Evolutionary conservation across 768 basidiomycete genomes (phyloP).

Genomic region (Neoboletus brunneissimus): DNA sequence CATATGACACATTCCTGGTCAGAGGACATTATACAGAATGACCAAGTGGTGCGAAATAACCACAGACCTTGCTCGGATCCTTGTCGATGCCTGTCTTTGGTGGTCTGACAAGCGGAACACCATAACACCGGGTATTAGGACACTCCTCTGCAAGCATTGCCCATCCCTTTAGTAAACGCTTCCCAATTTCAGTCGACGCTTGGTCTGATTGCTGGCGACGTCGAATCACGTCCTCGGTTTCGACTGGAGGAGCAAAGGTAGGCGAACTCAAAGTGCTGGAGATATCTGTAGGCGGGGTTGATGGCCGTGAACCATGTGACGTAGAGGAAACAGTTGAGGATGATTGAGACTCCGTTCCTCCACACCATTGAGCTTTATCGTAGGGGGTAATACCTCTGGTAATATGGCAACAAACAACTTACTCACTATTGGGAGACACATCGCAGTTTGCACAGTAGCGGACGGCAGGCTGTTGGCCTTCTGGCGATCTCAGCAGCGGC

Average conservation of each 20-base stretch:
- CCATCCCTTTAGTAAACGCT: slow-evolving; percentile 76
- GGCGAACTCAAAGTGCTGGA: slow-evolving; percentile 62
- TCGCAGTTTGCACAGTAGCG: slow-evolving; percentile 69
- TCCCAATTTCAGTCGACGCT: slow-evolving; percentile 79
- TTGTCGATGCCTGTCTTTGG: slow-evolving; percentile 60
- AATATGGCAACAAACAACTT: not conserved
- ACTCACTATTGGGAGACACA: slow-evolving; percentile 35
- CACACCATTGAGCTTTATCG: slow-evolving; percentile 15
- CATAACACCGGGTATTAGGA: slow-evolving; percentile 63
- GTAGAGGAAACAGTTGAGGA: slow-evolving; percentile 46
- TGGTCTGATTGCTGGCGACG: slow-evolving; percentile 79
- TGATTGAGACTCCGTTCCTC: slow-evolving; percentile 29
- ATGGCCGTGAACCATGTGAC: slow-evolving; percentile 56
- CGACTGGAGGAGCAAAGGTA: slow-evolving; percentile 58
- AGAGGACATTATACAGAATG: slow-evolving; percentile 2
- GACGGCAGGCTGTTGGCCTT: slow-evolving; percentile 39
- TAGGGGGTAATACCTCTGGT: slow-evolving; percentile 1
- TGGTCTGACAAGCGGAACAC: slow-evolving; percentile 80
- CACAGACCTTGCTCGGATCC: slow-evolving; percentile 62
- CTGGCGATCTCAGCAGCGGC: slow-evolving; percentile 76
- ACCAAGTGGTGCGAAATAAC: not conserved
- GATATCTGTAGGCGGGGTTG: slow-evolving; percentile 77
- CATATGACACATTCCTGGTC: slow-evolving; percentile 78
- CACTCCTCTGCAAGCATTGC: slow-evolving; percentile 91
- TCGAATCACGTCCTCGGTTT: slow-evolving; percentile 61